Base-by-base conservation (phyloP, 805 yeast species). In the Myxozyma mucilagina region DNA sequence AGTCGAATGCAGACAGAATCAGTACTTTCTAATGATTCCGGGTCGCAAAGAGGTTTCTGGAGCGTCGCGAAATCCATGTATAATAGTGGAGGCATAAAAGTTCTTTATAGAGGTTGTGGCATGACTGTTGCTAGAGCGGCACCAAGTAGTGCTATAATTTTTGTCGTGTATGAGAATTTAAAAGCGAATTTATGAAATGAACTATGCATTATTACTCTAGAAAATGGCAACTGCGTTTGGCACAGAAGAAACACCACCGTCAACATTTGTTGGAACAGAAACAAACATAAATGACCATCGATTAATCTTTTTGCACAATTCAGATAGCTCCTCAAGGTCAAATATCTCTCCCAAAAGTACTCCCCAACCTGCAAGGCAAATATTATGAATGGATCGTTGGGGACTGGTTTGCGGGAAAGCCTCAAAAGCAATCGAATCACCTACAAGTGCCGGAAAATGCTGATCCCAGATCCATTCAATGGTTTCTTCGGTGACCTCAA, bases 91-190 rank as follows among this genome's bases (percentile, higher is more conserved):
- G 97, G 97, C 0, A 49, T 90, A 0, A 68, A 76, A 18, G 91
- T 87, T 2, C 83, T 93, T 59, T 93, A 92, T 69, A 83, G 89
- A 60, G 98, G 98, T 0, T 77, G 92, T 58, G 89, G 93, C 0
- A 86, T 93, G 58, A 90, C 97, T 0, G 74, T 90, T 60, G 65
- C 84, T 5, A 83, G 97, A 70, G 90, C 96, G 0, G 83, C 89
- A 1, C 98, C 98, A 0, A 91, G 97, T 2, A 89, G 90, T 70
- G 97, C 97, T 1, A 79, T 86, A 8, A 90, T 92, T 34, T 93
- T 93, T 75, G 84, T 87, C 67, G 80, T 85, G 3, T 92, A 90
- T 71, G 97, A 92, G 41, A 49, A 57, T 35, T 45, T 63, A 44
- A 61, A 59, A 41, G 45, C 56, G 13, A 35, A 16, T n/a, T 62